phyloP scores from a whole-genome alignment of 768 basidiomycete genomes.

The Rossbeevera mucosa region DNA sequence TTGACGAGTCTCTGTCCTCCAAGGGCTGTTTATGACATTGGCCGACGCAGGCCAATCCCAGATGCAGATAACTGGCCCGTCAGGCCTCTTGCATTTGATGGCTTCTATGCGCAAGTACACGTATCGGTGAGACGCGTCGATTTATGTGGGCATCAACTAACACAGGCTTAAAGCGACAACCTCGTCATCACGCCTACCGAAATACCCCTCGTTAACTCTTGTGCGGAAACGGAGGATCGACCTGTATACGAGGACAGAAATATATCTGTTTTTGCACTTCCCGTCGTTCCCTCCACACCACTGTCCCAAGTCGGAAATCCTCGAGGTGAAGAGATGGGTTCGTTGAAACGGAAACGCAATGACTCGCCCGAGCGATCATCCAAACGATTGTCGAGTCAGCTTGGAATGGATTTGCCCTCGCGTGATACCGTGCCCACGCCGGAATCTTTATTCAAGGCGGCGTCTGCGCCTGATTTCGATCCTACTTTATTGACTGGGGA shows the following conservation, averaged over 20 bases:
- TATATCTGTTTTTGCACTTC: conserved; percentile 60
- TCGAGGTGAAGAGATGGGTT: neutral
- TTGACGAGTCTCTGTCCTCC: neutral
- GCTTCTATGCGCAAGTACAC: conserved; percentile 68
- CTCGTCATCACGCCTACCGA: conserved; percentile 46
- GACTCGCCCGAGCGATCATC: conserved; percentile 35
- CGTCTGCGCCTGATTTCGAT: conserved; percentile 24
- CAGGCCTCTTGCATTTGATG: conserved; percentile 63
- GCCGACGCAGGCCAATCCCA: conserved; percentile 63
- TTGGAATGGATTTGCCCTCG: neutral
- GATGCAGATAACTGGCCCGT: conserved; percentile 66
- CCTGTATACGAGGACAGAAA: conserved; percentile 61
- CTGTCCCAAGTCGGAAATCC: neutral
- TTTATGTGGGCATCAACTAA: neutral
- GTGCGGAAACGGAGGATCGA: conserved; percentile 20
- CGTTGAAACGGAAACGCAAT: conserved; percentile 43
- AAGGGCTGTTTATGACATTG: conserved; percentile 75
- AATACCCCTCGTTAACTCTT: conserved; percentile 28
- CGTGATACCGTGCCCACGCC: neutral
- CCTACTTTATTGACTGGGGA: conserved; percentile 36
- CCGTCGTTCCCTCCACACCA: conserved; percentile 34
- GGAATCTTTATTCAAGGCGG: conserved; percentile 19
- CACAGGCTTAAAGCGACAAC: conserved; percentile 38
- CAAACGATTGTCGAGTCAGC: conserved; percentile 28
- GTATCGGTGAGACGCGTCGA: conserved; percentile 45